Evolutionary conservation across 2,329 filamentous ascomycete genomes (phyloP).

Genomic region (Berkeleyomyces rouxiae): DNA sequence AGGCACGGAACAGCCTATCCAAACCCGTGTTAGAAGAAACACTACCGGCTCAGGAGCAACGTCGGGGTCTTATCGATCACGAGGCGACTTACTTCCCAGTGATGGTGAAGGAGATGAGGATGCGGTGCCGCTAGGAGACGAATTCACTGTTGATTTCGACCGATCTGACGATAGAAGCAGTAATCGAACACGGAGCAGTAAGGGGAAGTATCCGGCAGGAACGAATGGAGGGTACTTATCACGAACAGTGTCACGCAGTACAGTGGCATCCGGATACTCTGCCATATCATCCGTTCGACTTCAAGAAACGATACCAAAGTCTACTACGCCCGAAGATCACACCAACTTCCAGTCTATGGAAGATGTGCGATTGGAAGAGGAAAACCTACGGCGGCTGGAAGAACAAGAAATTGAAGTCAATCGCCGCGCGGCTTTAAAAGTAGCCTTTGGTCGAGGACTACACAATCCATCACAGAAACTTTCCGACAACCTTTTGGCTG

Average conservation of each 20-base stretch:
- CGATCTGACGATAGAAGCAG: conserved; percentile 61
- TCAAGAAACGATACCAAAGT: neutral
- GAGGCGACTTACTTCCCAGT: conserved; percentile 81
- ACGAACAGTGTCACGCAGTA: conserved; percentile 42
- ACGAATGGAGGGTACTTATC: conserved; percentile 22
- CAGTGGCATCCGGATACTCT: conserved; percentile 30
- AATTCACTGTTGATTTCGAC: conserved; percentile 72
- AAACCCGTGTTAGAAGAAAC: conserved; percentile 46
- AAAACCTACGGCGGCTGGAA: conserved; percentile 33
- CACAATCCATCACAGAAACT: conserved; percentile 12
- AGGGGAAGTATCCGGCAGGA: conserved; percentile 36
- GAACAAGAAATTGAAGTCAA: conserved; percentile 36
- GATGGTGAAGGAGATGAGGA: conserved; percentile 78
- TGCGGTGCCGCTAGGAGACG: conserved; percentile 80
- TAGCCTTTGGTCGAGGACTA: conserved; percentile 35
- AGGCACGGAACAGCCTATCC: conserved; percentile 24
- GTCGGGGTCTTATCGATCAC: conserved; percentile 68
- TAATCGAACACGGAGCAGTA: conserved; percentile 43
- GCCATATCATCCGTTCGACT: conserved; percentile 17
- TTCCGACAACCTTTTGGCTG: neutral
- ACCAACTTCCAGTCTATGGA: conserved; percentile 27
- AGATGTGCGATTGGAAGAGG: conserved; percentile 37
- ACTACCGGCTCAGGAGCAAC: conserved; percentile 69
- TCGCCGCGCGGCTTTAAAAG: conserved; percentile 32
- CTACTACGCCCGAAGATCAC: conserved; percentile 15